phyloP scores from a whole-genome alignment of 2,329 filamentous ascomycete genomes.

The Pseudocercospora fijiensis region DNA sequence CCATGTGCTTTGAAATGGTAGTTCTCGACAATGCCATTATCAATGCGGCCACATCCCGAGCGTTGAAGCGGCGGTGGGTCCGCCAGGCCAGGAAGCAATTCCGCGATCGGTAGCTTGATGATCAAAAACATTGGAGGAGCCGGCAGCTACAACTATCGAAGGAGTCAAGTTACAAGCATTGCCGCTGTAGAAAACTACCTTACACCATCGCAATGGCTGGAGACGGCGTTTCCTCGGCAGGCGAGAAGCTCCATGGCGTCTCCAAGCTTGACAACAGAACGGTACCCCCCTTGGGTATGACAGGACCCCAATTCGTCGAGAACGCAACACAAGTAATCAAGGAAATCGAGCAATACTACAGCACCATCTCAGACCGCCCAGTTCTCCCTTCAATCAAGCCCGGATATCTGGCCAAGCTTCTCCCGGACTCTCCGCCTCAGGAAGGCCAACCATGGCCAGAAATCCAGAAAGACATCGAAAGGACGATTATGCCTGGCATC shows the following conservation, averaged over 20 bases:
- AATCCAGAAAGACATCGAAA: conserved; percentile 80
- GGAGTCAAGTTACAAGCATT: neutral
- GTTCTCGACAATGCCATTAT: too few relatives aligned
- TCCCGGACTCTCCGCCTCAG: conserved; percentile 66
- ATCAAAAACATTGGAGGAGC: neutral
- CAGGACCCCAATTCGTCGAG: conserved; percentile 72
- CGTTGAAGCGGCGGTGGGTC: neutral
- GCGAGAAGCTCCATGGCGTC: conserved; percentile 11
- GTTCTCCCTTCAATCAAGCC: conserved; percentile 78
- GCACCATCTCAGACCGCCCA: conserved; percentile 65
- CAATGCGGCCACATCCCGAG: too few relatives aligned
- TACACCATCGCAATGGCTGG: neutral
- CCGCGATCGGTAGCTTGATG: neutral
- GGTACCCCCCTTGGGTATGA: conserved; percentile 58
- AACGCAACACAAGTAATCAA: conserved; percentile 78
- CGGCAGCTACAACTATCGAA: neutral
- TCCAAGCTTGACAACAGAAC: conserved; percentile 29
- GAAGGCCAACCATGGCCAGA: conserved; percentile 70
- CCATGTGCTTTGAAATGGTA: too few relatives aligned
- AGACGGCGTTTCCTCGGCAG: neutral
- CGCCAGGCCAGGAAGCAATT: neutral
- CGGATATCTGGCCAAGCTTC: conserved; percentile 78
- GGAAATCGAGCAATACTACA: conserved; percentile 83
- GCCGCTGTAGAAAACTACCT: neutral
- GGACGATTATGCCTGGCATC: conserved; percentile 84